These are phyloP conservation scores for Raffaelea deltoideospora DNA, from an alignment of 2,329 filamentous ascomycete genomes.

Conservation along the genomic window DNA sequence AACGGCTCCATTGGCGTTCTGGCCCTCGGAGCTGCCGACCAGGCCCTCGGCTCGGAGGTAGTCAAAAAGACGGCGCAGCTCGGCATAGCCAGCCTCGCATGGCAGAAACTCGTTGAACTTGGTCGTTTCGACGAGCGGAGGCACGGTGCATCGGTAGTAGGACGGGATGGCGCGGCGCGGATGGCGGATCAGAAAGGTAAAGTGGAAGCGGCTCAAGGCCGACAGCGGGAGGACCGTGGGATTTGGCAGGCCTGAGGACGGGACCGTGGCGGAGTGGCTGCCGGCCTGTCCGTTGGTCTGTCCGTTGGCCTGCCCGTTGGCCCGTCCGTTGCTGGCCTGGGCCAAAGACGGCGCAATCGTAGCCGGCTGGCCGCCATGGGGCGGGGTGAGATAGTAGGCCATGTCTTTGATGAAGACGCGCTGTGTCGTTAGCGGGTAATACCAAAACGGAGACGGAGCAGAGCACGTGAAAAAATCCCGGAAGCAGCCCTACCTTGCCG, in stretches of 20 bases:
- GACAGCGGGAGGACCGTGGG: conserved; percentile 70
- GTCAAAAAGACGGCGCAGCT: conserved; percentile 77
- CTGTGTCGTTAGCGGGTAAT: conserved; percentile 20
- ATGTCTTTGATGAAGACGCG: conserved; percentile 98
- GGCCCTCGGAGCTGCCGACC: conserved; percentile 51
- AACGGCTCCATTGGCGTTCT: conserved; percentile 10
- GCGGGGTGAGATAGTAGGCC: conserved; percentile 77
- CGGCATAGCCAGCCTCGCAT: conserved; percentile 76
- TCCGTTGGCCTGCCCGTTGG: too few relatives aligned
- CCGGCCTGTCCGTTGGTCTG: conserved; percentile 15
- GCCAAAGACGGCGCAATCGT: conserved; percentile 69
- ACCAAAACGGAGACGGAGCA: not conserved
- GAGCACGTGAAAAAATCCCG: conserved; percentile 2
- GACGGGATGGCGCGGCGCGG: conserved; percentile 84
- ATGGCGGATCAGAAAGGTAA: conserved; percentile 92
- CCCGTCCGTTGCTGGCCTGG: conserved; percentile 13
- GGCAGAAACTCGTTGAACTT: conserved; percentile 81
- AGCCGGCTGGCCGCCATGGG: conserved; percentile 49
- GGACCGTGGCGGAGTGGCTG: conserved; percentile 14
- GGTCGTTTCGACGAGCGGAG: conserved; percentile 67
- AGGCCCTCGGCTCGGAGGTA: conserved; percentile 56
- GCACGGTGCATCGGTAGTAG: conserved; percentile 87
- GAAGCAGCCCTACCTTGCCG: conserved; percentile 14
- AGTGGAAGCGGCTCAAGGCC: conserved; percentile 70
- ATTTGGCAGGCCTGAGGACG: conserved; percentile 63